Conservation (phyloP, 305 asterid species). For the Fraxinus albicans region DNA sequence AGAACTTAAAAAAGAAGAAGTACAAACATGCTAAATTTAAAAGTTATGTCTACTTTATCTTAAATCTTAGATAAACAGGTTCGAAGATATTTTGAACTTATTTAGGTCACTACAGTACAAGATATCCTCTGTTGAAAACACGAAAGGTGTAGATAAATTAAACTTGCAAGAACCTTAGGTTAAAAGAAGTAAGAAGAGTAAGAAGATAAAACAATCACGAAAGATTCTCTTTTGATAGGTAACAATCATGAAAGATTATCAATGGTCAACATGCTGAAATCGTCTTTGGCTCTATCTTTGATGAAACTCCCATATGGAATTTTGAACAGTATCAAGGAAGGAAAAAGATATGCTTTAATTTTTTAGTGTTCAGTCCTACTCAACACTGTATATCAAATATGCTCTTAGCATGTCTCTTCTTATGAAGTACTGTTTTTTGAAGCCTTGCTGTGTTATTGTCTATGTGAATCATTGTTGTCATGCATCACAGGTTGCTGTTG, state of each 20-base stretch:
- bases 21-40: not conserved
- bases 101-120: too few relatives aligned
- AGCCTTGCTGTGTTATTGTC: not conserved
- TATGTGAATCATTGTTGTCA: not conserved
- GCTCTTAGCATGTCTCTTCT: not conserved
- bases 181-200: not conserved
- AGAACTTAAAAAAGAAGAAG: not conserved
- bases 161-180: not conserved
- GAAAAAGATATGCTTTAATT: not conserved
- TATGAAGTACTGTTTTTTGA: not conserved
- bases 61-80: not conserved
- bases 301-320: not conserved
- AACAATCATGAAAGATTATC: not conserved
- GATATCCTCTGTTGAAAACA: not conserved
- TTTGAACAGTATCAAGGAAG: not conserved
- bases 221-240: not conserved
- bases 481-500: conserved; percentile 74
- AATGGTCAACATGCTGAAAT: not conserved
- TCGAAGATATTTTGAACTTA: not conserved
- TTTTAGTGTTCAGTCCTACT: not conserved
- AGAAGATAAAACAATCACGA: not conserved
- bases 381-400: not conserved
- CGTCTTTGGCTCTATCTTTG: not conserved
- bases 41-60: not conserved
- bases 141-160: not conserved